Evolutionary conservation across 2,329 filamentous ascomycete species (phyloP).

Genomic region (Colletotrichum euphorbiae): DNA sequence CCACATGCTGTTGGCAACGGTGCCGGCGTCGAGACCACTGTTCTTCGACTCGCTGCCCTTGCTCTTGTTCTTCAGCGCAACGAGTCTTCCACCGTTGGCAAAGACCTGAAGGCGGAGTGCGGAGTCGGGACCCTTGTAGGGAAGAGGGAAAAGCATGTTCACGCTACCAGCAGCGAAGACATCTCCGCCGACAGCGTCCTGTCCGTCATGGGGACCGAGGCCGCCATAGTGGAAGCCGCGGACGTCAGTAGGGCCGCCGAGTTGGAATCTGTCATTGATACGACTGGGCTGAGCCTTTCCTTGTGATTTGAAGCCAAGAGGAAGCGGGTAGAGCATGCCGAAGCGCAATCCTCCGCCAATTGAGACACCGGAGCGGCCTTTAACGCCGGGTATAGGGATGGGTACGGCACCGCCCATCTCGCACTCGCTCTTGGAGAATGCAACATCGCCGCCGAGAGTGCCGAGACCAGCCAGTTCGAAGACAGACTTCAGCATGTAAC

Average conservation of each 20-base stretch:
- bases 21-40: slow-evolving; percentile 51
- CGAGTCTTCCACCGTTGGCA: slow-evolving; percentile 86
- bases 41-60: slow-evolving; percentile 57
- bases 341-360: slow-evolving; percentile 85
- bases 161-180: slow-evolving; percentile 90
- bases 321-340: slow-evolving; percentile 85
- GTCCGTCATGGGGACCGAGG: slow-evolving; percentile 86
- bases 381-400: slow-evolving; percentile 76
- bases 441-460: slow-evolving; percentile 83
- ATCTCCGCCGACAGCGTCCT: slow-evolving; percentile 90
- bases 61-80: slow-evolving; percentile 75
- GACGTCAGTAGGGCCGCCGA: slow-evolving; percentile 94
- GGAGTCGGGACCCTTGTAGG: slow-evolving; percentile 82
- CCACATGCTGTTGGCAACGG: slow-evolving; percentile 65
- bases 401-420: slow-evolving; percentile 83
- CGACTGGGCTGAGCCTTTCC: slow-evolving; percentile 74
- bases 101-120: slow-evolving; percentile 91
- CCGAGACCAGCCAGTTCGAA: slow-evolving; percentile 91
- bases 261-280: slow-evolving; percentile 93
- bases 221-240: slow-evolving; percentile 93
- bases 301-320: slow-evolving; percentile 66
- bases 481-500: slow-evolving; percentile 82
- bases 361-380: slow-evolving; percentile 79
- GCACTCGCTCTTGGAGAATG: slow-evolving; percentile 93
- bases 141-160: slow-evolving; percentile 86